Evolutionary conservation across 2,329 filamentous ascomycete species (phyloP).

Genomic region (Penicillium sp.): DNA sequence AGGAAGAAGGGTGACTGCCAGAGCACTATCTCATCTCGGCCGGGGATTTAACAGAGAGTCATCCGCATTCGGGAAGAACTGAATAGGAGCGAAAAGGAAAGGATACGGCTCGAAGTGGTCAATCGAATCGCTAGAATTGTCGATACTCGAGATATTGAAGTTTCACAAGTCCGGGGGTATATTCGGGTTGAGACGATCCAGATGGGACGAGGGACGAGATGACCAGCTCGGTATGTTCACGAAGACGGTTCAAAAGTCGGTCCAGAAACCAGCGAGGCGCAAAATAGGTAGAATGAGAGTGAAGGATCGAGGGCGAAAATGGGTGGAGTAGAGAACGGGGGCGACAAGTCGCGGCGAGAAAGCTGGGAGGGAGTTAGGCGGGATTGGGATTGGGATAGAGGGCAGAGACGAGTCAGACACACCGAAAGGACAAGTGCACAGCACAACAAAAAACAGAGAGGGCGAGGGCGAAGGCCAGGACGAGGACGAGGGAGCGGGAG

Average conservation of each 20-base stretch:
- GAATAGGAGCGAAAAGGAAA: neutral
- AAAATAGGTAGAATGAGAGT: neutral
- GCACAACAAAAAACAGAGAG: conserved; percentile 17
- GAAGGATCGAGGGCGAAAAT: neutral
- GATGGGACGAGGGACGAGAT: neutral
- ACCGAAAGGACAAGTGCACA: conserved; percentile 27
- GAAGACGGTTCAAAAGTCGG: neutral
- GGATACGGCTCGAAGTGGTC: neutral
- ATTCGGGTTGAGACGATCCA: neutral
- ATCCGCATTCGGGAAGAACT: conserved; percentile 6
- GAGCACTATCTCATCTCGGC: conserved; percentile 41
- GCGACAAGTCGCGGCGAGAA: conserved; percentile 20
- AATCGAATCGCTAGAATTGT: neutral
- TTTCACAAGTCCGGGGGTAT: no score
- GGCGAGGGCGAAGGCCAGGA: neutral
- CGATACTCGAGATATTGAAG: neutral
- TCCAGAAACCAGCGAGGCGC: neutral
- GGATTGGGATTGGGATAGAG: neutral
- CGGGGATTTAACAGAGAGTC: conserved; percentile 1
- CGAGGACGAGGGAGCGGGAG: neutral
- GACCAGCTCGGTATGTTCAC: conserved; percentile 3
- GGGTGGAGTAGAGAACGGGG: conserved; percentile 8
- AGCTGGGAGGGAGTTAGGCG: conserved; percentile 10
- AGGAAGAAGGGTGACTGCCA: conserved; percentile 36
- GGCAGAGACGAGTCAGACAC: neutral